A percentile compares a stretch with the other conserved stretches of the same genome.
phyloP scores from a whole-genome alignment of 1,284 basidiomycete genomes.

The Flammula alnicola region DNA sequence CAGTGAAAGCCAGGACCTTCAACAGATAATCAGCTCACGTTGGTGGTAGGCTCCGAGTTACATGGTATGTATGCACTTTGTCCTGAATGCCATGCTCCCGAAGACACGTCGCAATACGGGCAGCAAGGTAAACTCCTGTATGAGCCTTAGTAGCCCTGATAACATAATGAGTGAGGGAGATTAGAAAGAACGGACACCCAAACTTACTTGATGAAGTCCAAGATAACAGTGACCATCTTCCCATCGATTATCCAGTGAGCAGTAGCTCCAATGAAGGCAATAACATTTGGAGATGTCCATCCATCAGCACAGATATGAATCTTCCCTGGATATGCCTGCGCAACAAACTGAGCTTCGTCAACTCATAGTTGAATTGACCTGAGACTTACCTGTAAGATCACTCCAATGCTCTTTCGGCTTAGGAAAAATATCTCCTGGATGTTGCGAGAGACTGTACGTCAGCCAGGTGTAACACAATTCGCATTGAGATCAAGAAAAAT shows the following conservation, averaged over 20 bases:
- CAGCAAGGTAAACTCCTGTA: slow-evolving; percentile 18
- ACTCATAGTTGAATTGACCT: no score
- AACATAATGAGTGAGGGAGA: background rate
- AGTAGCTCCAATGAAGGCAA: slow-evolving; percentile 25
- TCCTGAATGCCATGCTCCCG: slow-evolving; percentile 17
- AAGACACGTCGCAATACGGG: slow-evolving; percentile 13
- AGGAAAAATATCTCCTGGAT: slow-evolving; percentile 26
- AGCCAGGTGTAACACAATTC: slow-evolving; percentile 14
- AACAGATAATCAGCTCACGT: background rate
- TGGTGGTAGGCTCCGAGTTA: no score
- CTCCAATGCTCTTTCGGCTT: slow-evolving; percentile 9
- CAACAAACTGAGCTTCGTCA: no score
- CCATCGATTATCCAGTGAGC: slow-evolving; percentile 22
- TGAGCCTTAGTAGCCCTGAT: slow-evolving; percentile 20
- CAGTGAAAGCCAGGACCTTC: slow-evolving; percentile 13
- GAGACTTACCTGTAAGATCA: slow-evolving; percentile 21
- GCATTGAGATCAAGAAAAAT: slow-evolving; percentile 26
- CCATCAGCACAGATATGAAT: slow-evolving; percentile 27
- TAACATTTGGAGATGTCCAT: slow-evolving; percentile 29
- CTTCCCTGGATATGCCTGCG: slow-evolving; percentile 22
- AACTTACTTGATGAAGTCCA: slow-evolving; percentile 27
- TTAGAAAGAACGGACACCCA: slow-evolving; percentile 1
- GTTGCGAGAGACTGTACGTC: slow-evolving; percentile 24
- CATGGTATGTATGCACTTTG: no score
- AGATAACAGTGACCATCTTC: slow-evolving; percentile 14